A percentile compares a stretch with the other conserved stretches of the same genome.
These are phyloP conservation scores for Austroboletus eburneus DNA, from an alignment of 768 basidiomycete genomes.

Conservation along the genomic window DNA sequence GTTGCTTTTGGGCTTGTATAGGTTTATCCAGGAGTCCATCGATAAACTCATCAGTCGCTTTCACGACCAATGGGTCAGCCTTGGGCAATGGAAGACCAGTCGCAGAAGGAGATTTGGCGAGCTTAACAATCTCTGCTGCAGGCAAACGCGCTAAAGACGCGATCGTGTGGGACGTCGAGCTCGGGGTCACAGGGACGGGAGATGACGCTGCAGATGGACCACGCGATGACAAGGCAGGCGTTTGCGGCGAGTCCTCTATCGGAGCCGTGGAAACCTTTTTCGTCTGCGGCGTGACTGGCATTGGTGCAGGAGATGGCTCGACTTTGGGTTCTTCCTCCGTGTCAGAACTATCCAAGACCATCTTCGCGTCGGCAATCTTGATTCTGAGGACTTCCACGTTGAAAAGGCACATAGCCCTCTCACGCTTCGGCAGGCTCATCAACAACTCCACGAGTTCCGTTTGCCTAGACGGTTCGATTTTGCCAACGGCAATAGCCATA, in stretches of 20 bases:
- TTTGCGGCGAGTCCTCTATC: constrained; percentile 55
- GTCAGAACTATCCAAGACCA: constrained; percentile 72
- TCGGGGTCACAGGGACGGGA: constrained; percentile 62
- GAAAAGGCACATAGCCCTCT: constrained; percentile 89
- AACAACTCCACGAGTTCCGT: constrained; percentile 70
- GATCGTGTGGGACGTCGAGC: constrained; percentile 51
- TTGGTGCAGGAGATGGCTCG: constrained; percentile 30
- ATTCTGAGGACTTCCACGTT: constrained; percentile 72
- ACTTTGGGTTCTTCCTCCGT: constrained; percentile 41
- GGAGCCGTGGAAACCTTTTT: constrained; percentile 45
- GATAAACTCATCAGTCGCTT: constrained; percentile 70
- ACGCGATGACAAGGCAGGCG: constrained; percentile 72
- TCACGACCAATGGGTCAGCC: constrained; percentile 63
- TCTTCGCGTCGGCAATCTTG: constrained; percentile 80
- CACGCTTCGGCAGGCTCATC: constrained; percentile 84
- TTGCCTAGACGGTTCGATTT: constrained; percentile 57
- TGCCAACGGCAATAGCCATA: constrained; percentile 60
- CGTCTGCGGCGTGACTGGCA: constrained; percentile 57
- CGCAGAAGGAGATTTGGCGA: constrained; percentile 49
- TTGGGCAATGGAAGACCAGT: constrained; percentile 58
- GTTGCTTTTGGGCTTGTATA: constrained; percentile 66
- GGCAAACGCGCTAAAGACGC: constrained; percentile 68
- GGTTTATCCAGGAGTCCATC: constrained; percentile 56
- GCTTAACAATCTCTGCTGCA: constrained; percentile 67
- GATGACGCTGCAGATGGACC: constrained; percentile 71